Evolutionary conservation across 1,139 yeast genomes (phyloP), one percentile per base, ranked within the genome.

Genomic region (Geotrichum carabidarum): DNA sequence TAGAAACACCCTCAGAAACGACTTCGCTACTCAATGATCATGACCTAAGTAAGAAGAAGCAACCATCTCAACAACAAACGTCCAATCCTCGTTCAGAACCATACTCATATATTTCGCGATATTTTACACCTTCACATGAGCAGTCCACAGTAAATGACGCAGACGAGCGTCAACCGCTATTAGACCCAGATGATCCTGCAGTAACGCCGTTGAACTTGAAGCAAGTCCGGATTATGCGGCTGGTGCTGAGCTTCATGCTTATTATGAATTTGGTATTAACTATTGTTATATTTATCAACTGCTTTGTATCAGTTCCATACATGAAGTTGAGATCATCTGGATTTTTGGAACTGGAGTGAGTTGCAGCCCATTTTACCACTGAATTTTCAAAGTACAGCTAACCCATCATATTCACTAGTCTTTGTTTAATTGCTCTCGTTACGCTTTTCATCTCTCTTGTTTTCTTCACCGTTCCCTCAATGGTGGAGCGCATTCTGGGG

Each of bases 321-420:
- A 80, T 83, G 1, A 75, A 77, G 60, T 75, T 76, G 51, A 73
- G 78, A 32, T 88, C 86, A 1, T 75, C 81, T 51, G 83, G 86
- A 9, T 84, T 81, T 63, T 71, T 81, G 54, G 83, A 81, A 62
- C 70, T 83, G 55, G 81, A 79, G 50, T 47, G 38, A 34, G 48
- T 45, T 9, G 5, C 15, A 9, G 14, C n/a, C 17, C 8, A 8
- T 17, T 3, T 2, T 34, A n/a, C 37, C 14, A 34, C 37, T 12
- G 7, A 2, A n/a, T 2, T 15, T 17, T 9, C 44, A 17, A 41
- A 4, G n/a, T 14, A 41, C 18, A 41, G 5, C 22, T 41, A 18
- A 17, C 44, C 4, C 22, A 18, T 14, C 15, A 7, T 8, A 2
- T n/a, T 15, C 18, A 30, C 3, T 37, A 47, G 50, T 64, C 73